Evolutionary conservation across 2,329 filamentous ascomycete genomes (phyloP), one percentile per base, ranked within the genome.

Genomic region (Canariomyces notabilis): DNA sequence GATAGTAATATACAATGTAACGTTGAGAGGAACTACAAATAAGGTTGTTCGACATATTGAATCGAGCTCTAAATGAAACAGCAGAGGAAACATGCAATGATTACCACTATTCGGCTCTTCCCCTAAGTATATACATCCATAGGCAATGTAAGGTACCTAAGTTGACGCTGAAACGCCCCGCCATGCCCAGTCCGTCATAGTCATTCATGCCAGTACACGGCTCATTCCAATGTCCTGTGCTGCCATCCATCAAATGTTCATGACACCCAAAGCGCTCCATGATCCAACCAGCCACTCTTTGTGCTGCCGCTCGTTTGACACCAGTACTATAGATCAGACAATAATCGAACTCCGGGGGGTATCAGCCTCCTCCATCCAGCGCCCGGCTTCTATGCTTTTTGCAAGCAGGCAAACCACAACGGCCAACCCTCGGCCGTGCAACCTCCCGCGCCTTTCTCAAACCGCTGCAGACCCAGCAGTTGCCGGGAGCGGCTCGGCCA

Each of bases 101-200:
- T n/a, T n/a, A n/a, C n/a, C n/a, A n/a, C n/a, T n/a, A n/a, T n/a
- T n/a, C n/a, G n/a, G n/a, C n/a, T n/a, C n/a, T n/a, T n/a, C n/a
- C n/a, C n/a, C n/a, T n/a, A n/a, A n/a, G n/a, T n/a, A n/a, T n/a
- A n/a, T n/a, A n/a, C n/a, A n/a, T n/a, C n/a, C n/a, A n/a, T n/a
- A n/a, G n/a, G n/a, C n/a, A n/a, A n/a, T n/a, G n/a, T n/a, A n/a
- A n/a, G n/a, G n/a, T n/a, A n/a, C n/a, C n/a, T n/a, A n/a, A n/a
- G n/a, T n/a, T n/a, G 19, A 34, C 35, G n/a, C 14, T 15, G n/a
- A 37, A 50, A 50, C 48, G 43, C 48, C 48, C 37, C 40, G 39
- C 38, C 23, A 40, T 50, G 48, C 22, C 22, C 16, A 4, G 16
- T 22, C 29, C 31, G 22, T 22, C 18, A 16, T 26, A 41, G 26